A percentile compares a stretch with the other conserved stretches of the same genome.
Evolutionary conservation across 345 rosid genomes (phyloP).

Genomic region (Syzygium oleosum): DNA sequence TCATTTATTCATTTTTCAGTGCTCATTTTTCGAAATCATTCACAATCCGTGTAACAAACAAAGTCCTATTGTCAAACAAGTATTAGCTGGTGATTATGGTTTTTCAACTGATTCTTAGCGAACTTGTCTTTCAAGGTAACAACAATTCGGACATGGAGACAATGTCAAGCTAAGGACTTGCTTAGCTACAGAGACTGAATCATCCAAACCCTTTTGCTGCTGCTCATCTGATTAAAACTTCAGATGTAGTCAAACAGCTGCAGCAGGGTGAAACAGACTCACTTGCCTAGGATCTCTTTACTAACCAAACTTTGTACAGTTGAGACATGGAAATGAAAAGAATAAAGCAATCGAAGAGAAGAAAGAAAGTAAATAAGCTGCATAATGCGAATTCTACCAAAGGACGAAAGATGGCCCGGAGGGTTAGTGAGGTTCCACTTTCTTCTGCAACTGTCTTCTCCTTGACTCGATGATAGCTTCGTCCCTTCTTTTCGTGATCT

Average conservation of each 20-base stretch:
- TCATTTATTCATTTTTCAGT: neutral
- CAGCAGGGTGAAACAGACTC: neutral
- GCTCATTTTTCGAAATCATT: neutral
- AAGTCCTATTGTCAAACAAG: neutral
- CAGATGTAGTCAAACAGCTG: neutral
- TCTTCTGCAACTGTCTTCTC: constrained; percentile 28
- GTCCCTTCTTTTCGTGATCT: constrained; percentile 47
- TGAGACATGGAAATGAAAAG: neutral
- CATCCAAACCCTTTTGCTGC: neutral
- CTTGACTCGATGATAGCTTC: constrained; percentile 54
- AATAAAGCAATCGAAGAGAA: neutral
- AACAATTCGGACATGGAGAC: neutral
- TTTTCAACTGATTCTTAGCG: neutral
- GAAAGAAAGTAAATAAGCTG: neutral
- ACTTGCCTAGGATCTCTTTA: neutral
- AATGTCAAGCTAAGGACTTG: neutral
- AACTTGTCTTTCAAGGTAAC: neutral
- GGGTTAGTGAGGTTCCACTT: constrained; percentile 10
- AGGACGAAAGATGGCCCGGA: neutral
- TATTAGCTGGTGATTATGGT: no score
- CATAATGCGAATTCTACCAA: neutral
- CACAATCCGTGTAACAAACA: neutral
- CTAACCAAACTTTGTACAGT: neutral
- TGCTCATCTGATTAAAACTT: neutral
- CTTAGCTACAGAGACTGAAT: neutral